Evolutionary conservation across 768 basidiomycete species (phyloP).

Genomic region (Mrakia frigida): DNA sequence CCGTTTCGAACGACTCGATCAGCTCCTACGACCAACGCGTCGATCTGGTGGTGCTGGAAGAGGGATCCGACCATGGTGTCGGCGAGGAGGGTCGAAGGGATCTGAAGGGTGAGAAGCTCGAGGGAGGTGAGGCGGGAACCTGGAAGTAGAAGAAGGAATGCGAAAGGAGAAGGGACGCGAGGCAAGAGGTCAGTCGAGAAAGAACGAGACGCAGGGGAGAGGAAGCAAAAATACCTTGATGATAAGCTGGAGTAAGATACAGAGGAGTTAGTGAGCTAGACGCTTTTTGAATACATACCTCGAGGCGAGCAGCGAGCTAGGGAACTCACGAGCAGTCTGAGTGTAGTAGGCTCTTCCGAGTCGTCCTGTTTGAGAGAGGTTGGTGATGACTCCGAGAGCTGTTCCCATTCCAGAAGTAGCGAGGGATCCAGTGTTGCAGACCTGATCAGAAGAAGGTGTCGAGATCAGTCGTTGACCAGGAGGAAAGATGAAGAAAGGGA

Average conservation of each 20-base stretch:
- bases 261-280: neutral
- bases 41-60: conserved; percentile 77
- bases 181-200: neutral
- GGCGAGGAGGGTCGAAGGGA: conserved; percentile 89
- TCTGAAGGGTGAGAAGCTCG: conserved; percentile 75
- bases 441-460: conserved; percentile 38
- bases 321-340: conserved; percentile 63
- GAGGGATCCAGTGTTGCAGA: conserved; percentile 95
- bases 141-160: conserved; percentile 16
- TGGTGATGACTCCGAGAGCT: conserved; percentile 86
- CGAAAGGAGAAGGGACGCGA: neutral
- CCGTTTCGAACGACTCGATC: conserved; percentile 87
- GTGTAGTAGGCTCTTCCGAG: conserved; percentile 83
- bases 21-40: conserved; percentile 80
- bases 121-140: conserved; percentile 72
- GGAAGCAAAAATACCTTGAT: conserved; percentile 59
- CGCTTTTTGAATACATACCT: neutral
- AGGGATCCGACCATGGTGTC: conserved; percentile 96
- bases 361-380: conserved; percentile 70
- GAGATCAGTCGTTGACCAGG: neutral
- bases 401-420: conserved; percentile 96
- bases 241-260: conserved; percentile 53
- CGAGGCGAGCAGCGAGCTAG: neutral
- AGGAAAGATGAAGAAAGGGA: neutral
- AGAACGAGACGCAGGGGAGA: neutral